Conservation (phyloP, 768 basidiomycete species). For the Termitomyces sp. region DNA sequence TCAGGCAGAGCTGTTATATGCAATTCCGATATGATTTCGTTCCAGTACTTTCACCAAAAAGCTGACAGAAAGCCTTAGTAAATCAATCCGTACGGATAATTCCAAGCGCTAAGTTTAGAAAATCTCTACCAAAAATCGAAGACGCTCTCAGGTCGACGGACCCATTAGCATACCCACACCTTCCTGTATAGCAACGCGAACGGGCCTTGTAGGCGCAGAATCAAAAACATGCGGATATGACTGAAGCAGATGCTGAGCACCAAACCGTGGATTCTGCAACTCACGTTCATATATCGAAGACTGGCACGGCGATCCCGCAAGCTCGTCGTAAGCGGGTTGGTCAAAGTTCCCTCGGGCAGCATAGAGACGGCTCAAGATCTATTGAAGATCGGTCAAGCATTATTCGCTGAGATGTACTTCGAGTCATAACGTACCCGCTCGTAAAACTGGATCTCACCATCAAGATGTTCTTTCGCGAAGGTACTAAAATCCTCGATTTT, state of each 20-base stretch:
- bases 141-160: conserved; percentile 42
- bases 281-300: conserved; percentile 78
- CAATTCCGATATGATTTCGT: too few relatives aligned
- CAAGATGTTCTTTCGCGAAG: conserved; percentile 64
- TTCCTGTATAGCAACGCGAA: conserved; percentile 70
- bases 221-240: conserved; percentile 81
- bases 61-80: background rate
- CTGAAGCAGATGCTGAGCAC: conserved; percentile 52
- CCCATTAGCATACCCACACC: conserved; percentile 65
- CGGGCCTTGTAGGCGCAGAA: conserved; percentile 66
- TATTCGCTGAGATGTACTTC: background rate
- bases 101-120: background rate
- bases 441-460: conserved; percentile 73
- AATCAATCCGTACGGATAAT: background rate
- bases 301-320: conserved; percentile 48
- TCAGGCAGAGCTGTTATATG: too few relatives aligned
- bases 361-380: conserved; percentile 59
- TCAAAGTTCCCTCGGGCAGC: conserved; percentile 55
- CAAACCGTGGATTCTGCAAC: conserved; percentile 50
- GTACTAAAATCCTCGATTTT: conserved; percentile 65
- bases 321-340: conserved; percentile 40
- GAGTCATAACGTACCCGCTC: conserved; percentile 52
- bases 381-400: background rate
- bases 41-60: too few relatives aligned
- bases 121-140: conserved; percentile 53